Evolutionary conservation across 2,329 filamentous ascomycete genomes (phyloP), one percentile per base, ranked within the genome.

Genomic region (Aspergillus costaricaensis): DNA sequence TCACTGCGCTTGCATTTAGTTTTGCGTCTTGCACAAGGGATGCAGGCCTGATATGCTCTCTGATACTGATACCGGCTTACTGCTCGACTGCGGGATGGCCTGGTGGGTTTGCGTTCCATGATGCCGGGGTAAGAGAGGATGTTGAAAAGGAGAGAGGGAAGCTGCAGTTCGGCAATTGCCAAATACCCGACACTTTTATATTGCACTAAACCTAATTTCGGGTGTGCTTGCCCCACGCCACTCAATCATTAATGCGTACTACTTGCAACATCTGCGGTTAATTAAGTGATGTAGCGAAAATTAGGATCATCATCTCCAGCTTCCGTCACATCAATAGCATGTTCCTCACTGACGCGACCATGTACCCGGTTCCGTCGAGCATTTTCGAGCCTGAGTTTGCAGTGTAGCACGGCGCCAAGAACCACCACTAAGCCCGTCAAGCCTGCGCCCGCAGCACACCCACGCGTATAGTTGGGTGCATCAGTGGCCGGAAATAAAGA

Each of bases 41-140:
- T 77, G 66, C 79, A 81, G 17, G 79, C 79, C 66, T 82, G 80
- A 71, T 81, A 82, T 23, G 78, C 76, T 50, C 79, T 76, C 63
- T 80, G 76, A 62, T 79, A 81, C 51, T 77, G 76, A 51, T 69
- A 61, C 7, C 69, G 56, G 19, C 56, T 58, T 41, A 58, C 51
- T 38, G 63, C 61, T 59, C 68, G 57, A 38, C 62, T 66, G 17
- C 62, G 55, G 5, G 63, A 53, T 9, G 62, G 64, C 4, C 59
- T 58, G 10, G 50, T 30, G 56, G 57, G 52, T 25, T 32, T 30
- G 25, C 38, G n/a, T 55, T 41, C 38, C 38, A 41, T 41, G 12
- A 41, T 41, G 38, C 3, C 3, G 2, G 38, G 3, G 5, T 5
- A 41, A 2, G 38, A 41, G 38, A 17, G 38, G 38, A 41, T 41